These are phyloP conservation scores for Sclerotinia nivalis DNA, from an alignment of 2,329 filamentous ascomycete genomes.

Conservation along the genomic window DNA sequence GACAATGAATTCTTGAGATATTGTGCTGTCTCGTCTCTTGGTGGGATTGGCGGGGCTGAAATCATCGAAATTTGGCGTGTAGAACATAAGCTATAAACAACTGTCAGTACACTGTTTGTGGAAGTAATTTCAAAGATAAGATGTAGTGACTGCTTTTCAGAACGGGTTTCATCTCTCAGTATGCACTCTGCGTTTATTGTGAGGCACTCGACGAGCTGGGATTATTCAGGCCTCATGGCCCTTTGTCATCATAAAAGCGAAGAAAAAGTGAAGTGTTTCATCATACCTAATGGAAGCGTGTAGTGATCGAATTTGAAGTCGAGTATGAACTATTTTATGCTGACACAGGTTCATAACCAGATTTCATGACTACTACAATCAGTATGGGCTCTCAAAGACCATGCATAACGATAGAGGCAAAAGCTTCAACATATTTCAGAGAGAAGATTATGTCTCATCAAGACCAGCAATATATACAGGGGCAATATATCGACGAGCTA, in stretches of 20 bases:
- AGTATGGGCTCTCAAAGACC: background rate
- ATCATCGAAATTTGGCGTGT: no score
- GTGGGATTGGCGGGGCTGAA: no score
- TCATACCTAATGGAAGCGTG: slow-evolving; percentile 5
- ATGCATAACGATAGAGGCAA: no score
- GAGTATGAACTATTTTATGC: background rate
- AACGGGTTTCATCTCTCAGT: slow-evolving; percentile 71
- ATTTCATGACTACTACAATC: slow-evolving; percentile 1
- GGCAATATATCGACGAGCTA: slow-evolving; percentile 28
- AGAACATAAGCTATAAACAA: background rate
- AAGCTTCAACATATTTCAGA: slow-evolving; percentile 44
- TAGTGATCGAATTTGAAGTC: background rate
- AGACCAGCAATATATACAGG: slow-evolving; percentile 41
- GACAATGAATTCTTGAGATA: no score
- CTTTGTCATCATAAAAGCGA: slow-evolving; percentile 89
- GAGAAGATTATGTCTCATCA: slow-evolving; percentile 57
- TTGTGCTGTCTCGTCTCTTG: background rate
- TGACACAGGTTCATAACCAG: background rate
- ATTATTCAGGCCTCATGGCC: slow-evolving; percentile 92
- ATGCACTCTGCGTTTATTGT: slow-evolving; percentile 73
- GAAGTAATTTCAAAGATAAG: background rate
- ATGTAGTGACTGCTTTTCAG: slow-evolving; percentile 32
- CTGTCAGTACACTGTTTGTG: background rate
- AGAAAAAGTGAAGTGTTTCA: background rate
- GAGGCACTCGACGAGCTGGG: slow-evolving; percentile 99